A percentile compares a stretch with the other conserved stretches of the same genome.
phyloP scores from a whole-genome alignment of 192 early-diverging fungal species.

The Podochytrium sp. region DNA sequence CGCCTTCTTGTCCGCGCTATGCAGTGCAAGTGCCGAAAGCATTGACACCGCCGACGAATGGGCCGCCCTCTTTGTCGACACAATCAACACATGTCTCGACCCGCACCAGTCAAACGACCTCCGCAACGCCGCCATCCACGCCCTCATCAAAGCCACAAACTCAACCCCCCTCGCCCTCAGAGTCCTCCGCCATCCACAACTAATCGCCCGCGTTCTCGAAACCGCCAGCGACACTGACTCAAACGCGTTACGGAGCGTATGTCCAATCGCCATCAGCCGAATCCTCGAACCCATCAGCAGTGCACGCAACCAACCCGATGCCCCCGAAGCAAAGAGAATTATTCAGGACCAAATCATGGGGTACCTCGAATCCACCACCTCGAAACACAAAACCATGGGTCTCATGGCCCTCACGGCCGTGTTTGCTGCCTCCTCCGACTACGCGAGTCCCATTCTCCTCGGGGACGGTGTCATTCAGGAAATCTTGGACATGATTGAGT shows the following conservation, averaged over 20 bases:
- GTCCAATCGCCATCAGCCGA: constrained; percentile 13
- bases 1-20: neutral
- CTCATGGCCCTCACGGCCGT: constrained; percentile 57
- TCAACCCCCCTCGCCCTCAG: neutral
- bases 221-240: neutral
- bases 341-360: constrained; percentile 1
- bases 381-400: constrained; percentile 24
- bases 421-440: constrained; percentile 53
- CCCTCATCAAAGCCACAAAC: constrained; percentile 15
- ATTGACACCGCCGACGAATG: neutral
- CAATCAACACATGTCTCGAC: constrained; percentile 4
- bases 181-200: constrained; percentile 9
- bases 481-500: constrained; percentile 79
- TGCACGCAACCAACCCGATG: constrained; percentile 1
- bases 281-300: constrained; percentile 20
- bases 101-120: neutral
- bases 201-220: constrained; percentile 4
- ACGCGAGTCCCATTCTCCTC: constrained; percentile 52
- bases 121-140: constrained; percentile 29
- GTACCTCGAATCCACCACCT: constrained; percentile 20
- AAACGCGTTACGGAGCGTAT: constrained; percentile 1
- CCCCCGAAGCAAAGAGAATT: neutral
- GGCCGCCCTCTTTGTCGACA: neutral
- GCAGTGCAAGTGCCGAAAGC: neutral
- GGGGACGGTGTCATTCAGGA: constrained; percentile 70